Conservation (phyloP, 495 filamentous ascomycete species). For the Neurospora sp. region DNA sequence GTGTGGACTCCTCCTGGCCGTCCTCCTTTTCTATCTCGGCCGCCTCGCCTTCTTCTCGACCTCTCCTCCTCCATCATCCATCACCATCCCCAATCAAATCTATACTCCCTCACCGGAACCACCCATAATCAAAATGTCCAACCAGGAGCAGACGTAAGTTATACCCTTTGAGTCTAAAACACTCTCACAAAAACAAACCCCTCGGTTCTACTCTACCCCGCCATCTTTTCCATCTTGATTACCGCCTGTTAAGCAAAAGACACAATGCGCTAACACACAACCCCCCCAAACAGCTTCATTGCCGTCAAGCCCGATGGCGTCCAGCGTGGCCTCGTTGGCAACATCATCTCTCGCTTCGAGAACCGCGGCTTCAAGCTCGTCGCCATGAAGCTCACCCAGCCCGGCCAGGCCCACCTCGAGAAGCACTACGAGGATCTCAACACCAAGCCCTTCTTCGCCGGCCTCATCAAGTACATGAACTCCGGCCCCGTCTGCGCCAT, state of each 20-base stretch:
- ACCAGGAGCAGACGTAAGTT: slow-evolving; percentile 84
- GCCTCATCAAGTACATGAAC: slow-evolving; percentile 90
- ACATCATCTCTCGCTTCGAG: slow-evolving; percentile 97
- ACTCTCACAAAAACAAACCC: not conserved
- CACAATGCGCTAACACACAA: not conserved
- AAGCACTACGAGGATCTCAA: slow-evolving; percentile 91
- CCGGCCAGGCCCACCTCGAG: slow-evolving; percentile 89
- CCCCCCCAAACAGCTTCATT: slow-evolving; percentile 64
- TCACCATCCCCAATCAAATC: slow-evolving; percentile 16
- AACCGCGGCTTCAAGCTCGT: slow-evolving; percentile 93
- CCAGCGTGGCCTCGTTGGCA: slow-evolving; percentile 95
- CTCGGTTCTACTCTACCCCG: slow-evolving; percentile 22
- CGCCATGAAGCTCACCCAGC: slow-evolving; percentile 87
- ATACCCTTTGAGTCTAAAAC: not conserved
- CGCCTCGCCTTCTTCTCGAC: slow-evolving; percentile 9
- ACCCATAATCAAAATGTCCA: slow-evolving; percentile 56
- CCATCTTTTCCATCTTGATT: slow-evolving; percentile 9
- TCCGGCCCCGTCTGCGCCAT: slow-evolving; percentile 95
- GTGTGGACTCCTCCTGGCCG: slow-evolving; percentile 11
- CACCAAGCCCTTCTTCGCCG: slow-evolving; percentile 92
- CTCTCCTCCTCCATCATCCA: slow-evolving; percentile 2
- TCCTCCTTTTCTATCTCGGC: slow-evolving; percentile 12
- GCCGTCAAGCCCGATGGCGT: slow-evolving; percentile 99
- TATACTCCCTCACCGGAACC: slow-evolving; percentile 21
- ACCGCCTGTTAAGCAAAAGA: not conserved